Evolutionary conservation across 805 yeast genomes (phyloP), one percentile per base, ranked within the genome.

Genomic region (Ogataea angusta): DNA sequence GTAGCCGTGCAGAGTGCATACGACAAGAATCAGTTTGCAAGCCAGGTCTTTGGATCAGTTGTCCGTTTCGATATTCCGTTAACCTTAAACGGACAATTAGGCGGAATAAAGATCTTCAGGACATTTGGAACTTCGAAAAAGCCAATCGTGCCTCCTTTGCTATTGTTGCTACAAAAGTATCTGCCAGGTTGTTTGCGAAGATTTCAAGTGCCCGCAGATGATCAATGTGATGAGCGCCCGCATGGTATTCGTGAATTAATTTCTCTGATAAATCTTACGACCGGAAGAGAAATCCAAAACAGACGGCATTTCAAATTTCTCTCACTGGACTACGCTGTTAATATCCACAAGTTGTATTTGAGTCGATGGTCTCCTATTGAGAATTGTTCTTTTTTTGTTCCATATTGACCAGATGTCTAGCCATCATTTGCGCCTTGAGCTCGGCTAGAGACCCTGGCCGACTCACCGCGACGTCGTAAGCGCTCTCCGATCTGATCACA

Each of bases 401-500:
- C 54, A 57, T 47, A 24, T 49, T 49, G 16, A 61, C 52, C 53
- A 58, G 30, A 42, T 68, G 70, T 55, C 59, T 64, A 33, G 74
- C 75, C 62, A 69, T 67, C 55, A 69, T 50, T 36, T 60, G 57
- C 5, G 74, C 73, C 52, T 65, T 64, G 32, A 67, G 46, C 45
- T 68, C 70, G 22, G 66, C 64, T 48, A 62, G 30, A 14, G 54
- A 53, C 17, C 52, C 54, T 12, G 66, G 61, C 22, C 54, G 60
- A 36, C 46, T 39, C n/a, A 45, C 40, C 30, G 56, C 48, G 22
- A 52, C 49, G 26, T 38, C 48, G 33, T 42, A 26, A 18, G 58
- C 61, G 34, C 65, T 65, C 48, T 86, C 95, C 34, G 91, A 82
- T 70, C 95, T 78, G 48, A 86, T 86, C 14, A 86, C 89, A 9